Percentiles rank a stretch among this genome's conserved stretches.
phyloP scores from a whole-genome alignment of 768 basidiomycete genomes.

The Tricholomella constricta region DNA sequence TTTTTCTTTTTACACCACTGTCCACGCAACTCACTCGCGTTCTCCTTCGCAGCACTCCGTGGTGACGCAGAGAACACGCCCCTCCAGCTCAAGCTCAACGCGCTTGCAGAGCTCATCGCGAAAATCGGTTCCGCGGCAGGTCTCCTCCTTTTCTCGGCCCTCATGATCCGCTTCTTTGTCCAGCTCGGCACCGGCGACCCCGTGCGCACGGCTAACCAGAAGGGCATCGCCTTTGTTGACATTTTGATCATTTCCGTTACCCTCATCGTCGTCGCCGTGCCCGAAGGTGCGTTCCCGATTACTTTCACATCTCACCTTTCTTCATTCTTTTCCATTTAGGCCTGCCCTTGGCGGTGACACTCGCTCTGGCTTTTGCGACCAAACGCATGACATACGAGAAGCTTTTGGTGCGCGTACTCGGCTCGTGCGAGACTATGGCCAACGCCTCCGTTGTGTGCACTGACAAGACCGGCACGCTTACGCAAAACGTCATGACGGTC shows the following conservation, averaged over 20 bases:
- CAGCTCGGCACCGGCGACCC: conserved; percentile 70
- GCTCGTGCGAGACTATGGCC: conserved; percentile 98
- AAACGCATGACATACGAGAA: conserved; percentile 98
- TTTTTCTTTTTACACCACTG: conserved; percentile 5
- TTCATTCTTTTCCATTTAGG: conserved; percentile 43
- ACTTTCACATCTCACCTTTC: not conserved
- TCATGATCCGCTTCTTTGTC: conserved; percentile 96
- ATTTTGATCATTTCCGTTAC: conserved; percentile 96
- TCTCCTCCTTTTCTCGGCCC: conserved; percentile 72
- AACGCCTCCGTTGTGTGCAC: conserved; percentile 96
- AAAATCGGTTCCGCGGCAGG: conserved; percentile 86
- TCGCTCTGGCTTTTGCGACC: conserved; percentile 96
- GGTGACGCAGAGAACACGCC: conserved; percentile 90
- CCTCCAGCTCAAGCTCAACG: conserved; percentile 90
- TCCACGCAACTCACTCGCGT: conserved; percentile 5
- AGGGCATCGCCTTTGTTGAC: conserved; percentile 88
- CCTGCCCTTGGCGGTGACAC: conserved; percentile 92
- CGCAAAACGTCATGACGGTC: conserved; percentile 93
- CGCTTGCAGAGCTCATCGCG: conserved; percentile 93
- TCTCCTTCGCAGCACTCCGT: conserved; percentile 63
- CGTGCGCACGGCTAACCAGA: conserved; percentile 66
- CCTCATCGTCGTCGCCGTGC: conserved; percentile 54
- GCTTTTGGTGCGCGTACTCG: conserved; percentile 91
- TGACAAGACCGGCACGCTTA: conserved; percentile 96
- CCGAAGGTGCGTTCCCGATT: conserved; percentile 42